Evolutionary conservation across 257 asterid species (phyloP), one percentile per base, ranked within the genome.

Genomic region (Solanum okadae): DNA sequence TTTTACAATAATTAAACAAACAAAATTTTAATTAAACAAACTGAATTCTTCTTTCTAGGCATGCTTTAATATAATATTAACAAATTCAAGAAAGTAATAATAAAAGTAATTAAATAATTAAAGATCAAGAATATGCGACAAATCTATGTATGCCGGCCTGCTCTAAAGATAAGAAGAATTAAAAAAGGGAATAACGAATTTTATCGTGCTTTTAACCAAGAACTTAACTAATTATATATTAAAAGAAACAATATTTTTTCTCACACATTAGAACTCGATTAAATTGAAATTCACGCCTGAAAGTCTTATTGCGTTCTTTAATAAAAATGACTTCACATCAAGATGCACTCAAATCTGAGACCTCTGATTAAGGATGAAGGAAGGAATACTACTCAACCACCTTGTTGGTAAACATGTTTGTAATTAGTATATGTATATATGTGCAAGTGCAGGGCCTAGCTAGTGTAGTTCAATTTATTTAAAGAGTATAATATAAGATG

Each of bases 111-210:
- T 25, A 86, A 82, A 87, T 63, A 84, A 88, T 65, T 37, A 88
- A 86, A 73, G 81, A 88, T 81, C 87, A 91, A 88, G 92, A 93
- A 91, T 92, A 93, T 65, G 88, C 89, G 89, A 91, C 70, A 89
- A 85, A 88, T 85, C 88, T 87, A 89, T 88, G 86, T 91, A 67
- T 91, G 95, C 96, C 95, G 98, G 96, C 98, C 90, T 91, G 94
- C 90, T 76, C 90, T 87, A 88, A 88, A 77, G 84, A 42, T 65
- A 25, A 56, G 65, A 85, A 73, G 87, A 27, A 44, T 9, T 1
- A 44, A 25, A 79, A 81, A 81, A 27, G 68, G 27, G 42, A 81
- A 73, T 73, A 73, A 73, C 82, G 82, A 73, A 73, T 73, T 73
- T 73, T 1, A 35, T 73, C 82, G 87, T 86, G 91, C 85, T 90